Conservation (phyloP, 257 asterid genomes). For the Salvia rosmarinus region DNA sequence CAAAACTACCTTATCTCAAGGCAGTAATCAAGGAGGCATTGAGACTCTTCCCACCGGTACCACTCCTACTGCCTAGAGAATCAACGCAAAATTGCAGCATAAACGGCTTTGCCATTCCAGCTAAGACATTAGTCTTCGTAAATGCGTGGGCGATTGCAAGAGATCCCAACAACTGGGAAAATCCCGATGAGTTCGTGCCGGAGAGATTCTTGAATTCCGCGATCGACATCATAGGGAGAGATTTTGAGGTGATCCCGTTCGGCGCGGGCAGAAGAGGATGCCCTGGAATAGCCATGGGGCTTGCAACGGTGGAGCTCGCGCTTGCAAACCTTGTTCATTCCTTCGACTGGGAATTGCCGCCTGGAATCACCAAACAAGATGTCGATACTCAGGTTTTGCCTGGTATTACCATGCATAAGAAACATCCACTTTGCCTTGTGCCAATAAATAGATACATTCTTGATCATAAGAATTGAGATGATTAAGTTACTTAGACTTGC, state of each 20-base stretch:
- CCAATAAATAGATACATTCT: slow-evolving; percentile 23
- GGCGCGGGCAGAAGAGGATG: slow-evolving; percentile 55
- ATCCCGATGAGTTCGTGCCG: slow-evolving; percentile 41
- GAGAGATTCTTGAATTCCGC: slow-evolving; percentile 45
- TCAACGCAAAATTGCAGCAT: slow-evolving; percentile 32
- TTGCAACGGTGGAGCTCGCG: slow-evolving; percentile 48
- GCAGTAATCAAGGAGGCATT: slow-evolving; percentile 51
- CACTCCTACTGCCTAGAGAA: slow-evolving; percentile 49
- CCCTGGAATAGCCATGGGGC: slow-evolving; percentile 52
- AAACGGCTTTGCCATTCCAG: slow-evolving; percentile 38
- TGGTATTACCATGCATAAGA: slow-evolving; percentile 57
- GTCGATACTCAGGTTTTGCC: slow-evolving; percentile 44
- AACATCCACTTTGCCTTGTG: slow-evolving; percentile 49
- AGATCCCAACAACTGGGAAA: slow-evolving; percentile 48
- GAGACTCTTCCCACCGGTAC: slow-evolving; percentile 51
- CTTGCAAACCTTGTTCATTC: slow-evolving; percentile 49
- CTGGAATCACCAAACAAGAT: slow-evolving; percentile 38
- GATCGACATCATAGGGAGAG: slow-evolving; percentile 38
- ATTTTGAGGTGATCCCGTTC: slow-evolving; percentile 51
- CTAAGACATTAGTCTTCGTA: slow-evolving; percentile 44
- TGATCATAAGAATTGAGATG: too few relatives aligned
- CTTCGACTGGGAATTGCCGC: slow-evolving; percentile 52
- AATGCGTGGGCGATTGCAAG: slow-evolving; percentile 63
- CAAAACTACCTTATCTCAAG: slow-evolving; percentile 38
- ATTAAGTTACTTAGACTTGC: too few relatives aligned